Percentiles rank a stretch among this genome's conserved stretches.
Evolutionary conservation across 345 rosid species (phyloP).

Genomic region (Cardamine resedifolia): DNA sequence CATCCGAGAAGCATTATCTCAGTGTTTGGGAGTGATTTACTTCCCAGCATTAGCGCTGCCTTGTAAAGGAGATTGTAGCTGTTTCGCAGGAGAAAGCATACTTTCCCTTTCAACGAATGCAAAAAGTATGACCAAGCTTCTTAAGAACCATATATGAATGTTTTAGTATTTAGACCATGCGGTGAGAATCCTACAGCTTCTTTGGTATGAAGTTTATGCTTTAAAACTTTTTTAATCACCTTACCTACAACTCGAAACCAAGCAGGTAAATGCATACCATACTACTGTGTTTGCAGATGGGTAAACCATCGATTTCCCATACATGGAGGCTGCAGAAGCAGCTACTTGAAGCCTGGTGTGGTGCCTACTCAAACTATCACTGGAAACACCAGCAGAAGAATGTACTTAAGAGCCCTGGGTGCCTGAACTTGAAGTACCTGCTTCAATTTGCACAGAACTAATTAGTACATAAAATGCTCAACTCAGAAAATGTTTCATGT

Average conservation of each 20-base stretch:
- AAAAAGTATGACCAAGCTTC: no score
- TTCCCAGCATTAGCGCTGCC: no score
- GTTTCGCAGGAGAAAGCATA: no score
- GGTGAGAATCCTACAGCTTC: not conserved
- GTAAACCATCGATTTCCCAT: conserved; percentile 83
- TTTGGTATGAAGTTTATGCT: not conserved
- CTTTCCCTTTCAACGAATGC: no score
- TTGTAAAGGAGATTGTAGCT: no score
- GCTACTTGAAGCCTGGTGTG: conserved; percentile 91
- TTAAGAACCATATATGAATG: not conserved
- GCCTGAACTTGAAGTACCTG: conserved; percentile 46
- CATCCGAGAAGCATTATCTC: no score
- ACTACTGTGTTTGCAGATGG: conserved; percentile 72
- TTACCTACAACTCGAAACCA: conserved; percentile 1
- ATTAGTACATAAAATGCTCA: not conserved
- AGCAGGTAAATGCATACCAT: conserved; percentile 52
- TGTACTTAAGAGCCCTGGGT: conserved; percentile 39
- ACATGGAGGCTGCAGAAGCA: conserved; percentile 82
- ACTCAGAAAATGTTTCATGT: not conserved
- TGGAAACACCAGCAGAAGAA: conserved; percentile 41
- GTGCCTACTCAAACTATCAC: conserved; percentile 56
- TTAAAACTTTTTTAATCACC: not conserved
- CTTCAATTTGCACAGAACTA: conserved; percentile 39
- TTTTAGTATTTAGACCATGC: not conserved
- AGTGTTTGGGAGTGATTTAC: no score